phyloP scores from a whole-genome alignment of 2,329 filamentous ascomycete genomes.

The Colletotrichum cordylinicola region DNA sequence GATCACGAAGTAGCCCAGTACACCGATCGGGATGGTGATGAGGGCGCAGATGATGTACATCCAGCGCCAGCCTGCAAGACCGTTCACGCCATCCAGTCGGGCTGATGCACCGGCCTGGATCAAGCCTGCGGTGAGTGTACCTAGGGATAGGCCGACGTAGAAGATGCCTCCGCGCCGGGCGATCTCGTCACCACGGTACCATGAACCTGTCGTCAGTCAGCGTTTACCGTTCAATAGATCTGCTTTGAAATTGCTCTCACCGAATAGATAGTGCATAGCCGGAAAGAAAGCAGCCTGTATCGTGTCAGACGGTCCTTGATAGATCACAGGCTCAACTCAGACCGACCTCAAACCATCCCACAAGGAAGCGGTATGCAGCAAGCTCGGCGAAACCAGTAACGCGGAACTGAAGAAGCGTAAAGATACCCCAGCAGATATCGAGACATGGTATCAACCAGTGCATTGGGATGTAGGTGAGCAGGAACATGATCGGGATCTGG shows the following conservation, averaged over 20 bases:
- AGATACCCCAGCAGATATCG: constrained; percentile 60
- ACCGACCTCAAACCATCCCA: constrained; percentile 33
- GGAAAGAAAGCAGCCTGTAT: constrained; percentile 38
- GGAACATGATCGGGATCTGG: constrained; percentile 35
- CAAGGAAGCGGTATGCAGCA: constrained; percentile 33
- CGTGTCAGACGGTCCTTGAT: not conserved
- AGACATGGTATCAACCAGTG: constrained; percentile 30
- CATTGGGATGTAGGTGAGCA: constrained; percentile 28
- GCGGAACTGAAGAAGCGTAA: constrained; percentile 50
- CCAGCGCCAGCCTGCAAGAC: constrained; percentile 51
- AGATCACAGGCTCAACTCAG: rapidly evolving
- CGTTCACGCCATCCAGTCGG: constrained; percentile 43
- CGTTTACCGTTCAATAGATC: not conserved
- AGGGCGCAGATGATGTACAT: constrained; percentile 50
- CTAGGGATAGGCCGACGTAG: constrained; percentile 47
- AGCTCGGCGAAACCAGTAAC: constrained; percentile 28
- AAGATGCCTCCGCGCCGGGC: constrained; percentile 48
- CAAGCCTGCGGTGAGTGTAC: constrained; percentile 49
- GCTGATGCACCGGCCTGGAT: constrained; percentile 50
- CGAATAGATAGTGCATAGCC: constrained; percentile 43
- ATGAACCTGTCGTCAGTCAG: constrained; percentile 52
- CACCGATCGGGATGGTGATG: constrained; percentile 46
- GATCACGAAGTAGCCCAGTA: constrained; percentile 44
- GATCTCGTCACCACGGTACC: constrained; percentile 51
- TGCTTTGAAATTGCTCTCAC: constrained; percentile 14